Percentiles rank a stretch among this genome's conserved stretches.
Conservation (phyloP, 768 basidiomycete genomes). For the Tylopilus sp. region DNA sequence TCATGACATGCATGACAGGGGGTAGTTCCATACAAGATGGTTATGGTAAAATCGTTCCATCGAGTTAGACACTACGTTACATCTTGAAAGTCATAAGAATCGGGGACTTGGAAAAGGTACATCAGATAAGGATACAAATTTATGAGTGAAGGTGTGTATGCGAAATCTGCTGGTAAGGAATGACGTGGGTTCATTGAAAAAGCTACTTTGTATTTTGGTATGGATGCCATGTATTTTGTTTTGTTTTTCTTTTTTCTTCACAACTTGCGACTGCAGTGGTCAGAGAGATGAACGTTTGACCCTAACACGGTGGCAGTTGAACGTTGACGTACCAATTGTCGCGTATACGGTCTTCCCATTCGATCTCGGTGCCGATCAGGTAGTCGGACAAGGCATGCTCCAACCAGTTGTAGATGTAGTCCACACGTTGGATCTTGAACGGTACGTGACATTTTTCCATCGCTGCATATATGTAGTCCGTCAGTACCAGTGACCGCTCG, state of each 20-base stretch:
- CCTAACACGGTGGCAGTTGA: background rate
- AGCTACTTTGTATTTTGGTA: no score
- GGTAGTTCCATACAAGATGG: no score
- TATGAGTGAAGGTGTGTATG: no score
- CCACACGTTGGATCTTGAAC: conserved; percentile 36
- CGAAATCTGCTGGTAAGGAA: background rate
- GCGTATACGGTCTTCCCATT: conserved; percentile 28
- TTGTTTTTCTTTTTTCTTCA: background rate
- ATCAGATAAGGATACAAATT: conserved; percentile 1
- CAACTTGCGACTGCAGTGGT: conserved; percentile 8
- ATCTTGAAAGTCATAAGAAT: background rate
- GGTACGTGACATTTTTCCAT: conserved; percentile 47
- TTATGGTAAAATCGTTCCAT: no score
- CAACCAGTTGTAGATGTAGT: conserved; percentile 41
- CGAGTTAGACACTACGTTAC: no score
- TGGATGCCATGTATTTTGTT: conserved; percentile 3
- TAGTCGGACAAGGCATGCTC: conserved; percentile 29
- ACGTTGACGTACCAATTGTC: conserved; percentile 28
- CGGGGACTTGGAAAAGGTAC: background rate
- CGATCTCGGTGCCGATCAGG: conserved; percentile 23
- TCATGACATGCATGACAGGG: no score
- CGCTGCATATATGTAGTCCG: conserved; percentile 29
- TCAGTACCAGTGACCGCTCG: background rate
- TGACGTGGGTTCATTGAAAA: background rate
- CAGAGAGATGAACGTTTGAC: background rate